Conservation (phyloP, 179 eudicot genomes). For the Dionaea muscipula region DNA sequence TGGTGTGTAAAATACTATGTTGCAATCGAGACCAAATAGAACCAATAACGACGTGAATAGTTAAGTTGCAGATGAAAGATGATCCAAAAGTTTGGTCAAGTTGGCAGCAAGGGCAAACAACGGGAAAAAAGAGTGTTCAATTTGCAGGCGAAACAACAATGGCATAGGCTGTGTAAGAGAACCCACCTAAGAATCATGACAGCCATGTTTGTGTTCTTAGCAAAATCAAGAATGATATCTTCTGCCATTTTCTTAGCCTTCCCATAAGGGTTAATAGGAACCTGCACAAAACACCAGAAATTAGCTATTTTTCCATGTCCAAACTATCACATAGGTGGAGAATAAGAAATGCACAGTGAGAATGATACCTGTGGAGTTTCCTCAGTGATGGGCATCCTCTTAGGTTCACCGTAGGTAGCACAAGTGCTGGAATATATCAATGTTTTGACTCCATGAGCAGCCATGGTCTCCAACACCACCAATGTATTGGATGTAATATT, state of each 20-base stretch:
- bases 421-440: conserved; percentile 91
- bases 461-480: conserved; percentile 70
- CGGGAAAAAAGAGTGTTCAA: too few species aligned
- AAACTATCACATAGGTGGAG: neutral
- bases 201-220: conserved; percentile 58
- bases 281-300: conserved; percentile 27
- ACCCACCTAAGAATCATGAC: conserved; percentile 73
- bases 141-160: too few species aligned
- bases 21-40: too few species aligned
- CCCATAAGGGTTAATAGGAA: conserved; percentile 88
- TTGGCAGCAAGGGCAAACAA: too few species aligned
- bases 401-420: conserved; percentile 92
- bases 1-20: too few species aligned
- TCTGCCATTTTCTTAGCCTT: conserved; percentile 96
- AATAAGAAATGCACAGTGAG: too few species aligned
- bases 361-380: conserved; percentile 70
- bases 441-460: conserved; percentile 53
- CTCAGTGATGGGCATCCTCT: conserved; percentile 88
- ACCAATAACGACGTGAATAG: too few species aligned
- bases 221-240: conserved; percentile 75
- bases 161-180: too few species aligned
- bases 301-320: neutral
- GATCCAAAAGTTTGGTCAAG: too few species aligned
- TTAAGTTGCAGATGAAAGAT: too few species aligned
- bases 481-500: conserved; percentile 85